Percentiles rank a stretch among this genome's conserved stretches.
phyloP scores from a whole-genome alignment of 345 rosid genomes.

The Mangifera indica region DNA sequence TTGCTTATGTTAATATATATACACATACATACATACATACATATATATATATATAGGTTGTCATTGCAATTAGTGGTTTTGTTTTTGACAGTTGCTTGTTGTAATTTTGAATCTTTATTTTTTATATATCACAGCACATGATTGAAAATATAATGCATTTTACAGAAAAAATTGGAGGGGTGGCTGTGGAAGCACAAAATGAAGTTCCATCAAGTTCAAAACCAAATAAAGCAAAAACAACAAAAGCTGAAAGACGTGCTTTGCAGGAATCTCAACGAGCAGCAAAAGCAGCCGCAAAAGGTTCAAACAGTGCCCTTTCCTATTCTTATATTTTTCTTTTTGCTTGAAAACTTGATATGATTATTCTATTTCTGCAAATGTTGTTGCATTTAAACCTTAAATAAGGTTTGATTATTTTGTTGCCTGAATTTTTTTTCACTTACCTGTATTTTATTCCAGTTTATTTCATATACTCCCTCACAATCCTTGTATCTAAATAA shows the following conservation, averaged over 20 bases:
- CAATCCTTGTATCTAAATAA: neutral
- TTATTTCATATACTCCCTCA: neutral
- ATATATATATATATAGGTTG: neutral
- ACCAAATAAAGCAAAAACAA: slow-evolving; percentile 53
- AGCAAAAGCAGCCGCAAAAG: slow-evolving; percentile 57
- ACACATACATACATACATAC: too few species aligned
- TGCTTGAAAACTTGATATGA: neutral
- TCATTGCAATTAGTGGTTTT: neutral
- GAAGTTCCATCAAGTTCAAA: slow-evolving; percentile 37
- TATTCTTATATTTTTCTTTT: neutral
- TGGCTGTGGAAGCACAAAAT: slow-evolving; percentile 29
- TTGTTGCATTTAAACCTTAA: neutral
- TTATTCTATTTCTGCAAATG: neutral
- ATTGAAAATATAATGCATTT: neutral
- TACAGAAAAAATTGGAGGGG: slow-evolving; percentile 44
- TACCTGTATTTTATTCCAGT: neutral
- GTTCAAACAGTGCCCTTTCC: slow-evolving; percentile 20
- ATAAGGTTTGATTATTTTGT: neutral
- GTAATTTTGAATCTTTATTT: neutral
- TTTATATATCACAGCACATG: neutral
- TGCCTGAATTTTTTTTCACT: neutral
- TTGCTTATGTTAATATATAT: too few species aligned
- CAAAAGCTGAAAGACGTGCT: slow-evolving; percentile 73
- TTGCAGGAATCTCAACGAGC: slow-evolving; percentile 69
- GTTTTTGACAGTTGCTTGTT: neutral